A percentile compares a stretch with the other conserved stretches of the same genome.
Evolutionary conservation across 768 basidiomycete species (phyloP).

Genomic region (Suillus hirtellus): DNA sequence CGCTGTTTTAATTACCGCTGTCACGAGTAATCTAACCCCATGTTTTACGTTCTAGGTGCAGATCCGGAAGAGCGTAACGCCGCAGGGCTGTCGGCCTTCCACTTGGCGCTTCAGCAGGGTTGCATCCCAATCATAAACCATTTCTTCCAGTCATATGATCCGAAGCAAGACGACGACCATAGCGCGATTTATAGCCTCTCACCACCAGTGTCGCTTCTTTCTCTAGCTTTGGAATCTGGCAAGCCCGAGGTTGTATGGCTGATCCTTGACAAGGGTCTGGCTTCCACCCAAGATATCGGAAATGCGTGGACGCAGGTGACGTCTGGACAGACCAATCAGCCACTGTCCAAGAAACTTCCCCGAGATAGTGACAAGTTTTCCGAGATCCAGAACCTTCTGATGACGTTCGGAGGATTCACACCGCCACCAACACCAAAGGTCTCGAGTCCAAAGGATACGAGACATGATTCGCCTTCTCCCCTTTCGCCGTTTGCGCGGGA

Average conservation of each 20-base stretch:
- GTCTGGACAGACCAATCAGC: slow-evolving; percentile 34
- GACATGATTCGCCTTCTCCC: slow-evolving; percentile 13
- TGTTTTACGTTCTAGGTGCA: slow-evolving; percentile 48
- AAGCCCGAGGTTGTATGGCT: slow-evolving; percentile 67
- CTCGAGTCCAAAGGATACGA: slow-evolving; percentile 11
- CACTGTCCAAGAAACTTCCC: slow-evolving; percentile 24
- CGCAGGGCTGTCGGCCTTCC: slow-evolving; percentile 60
- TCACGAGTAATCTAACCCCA: slow-evolving; percentile 18
- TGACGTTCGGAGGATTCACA: slow-evolving; percentile 50
- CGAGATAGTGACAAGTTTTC: slow-evolving; percentile 38
- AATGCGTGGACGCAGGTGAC: slow-evolving; percentile 52
- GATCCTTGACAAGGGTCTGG: slow-evolving; percentile 60
- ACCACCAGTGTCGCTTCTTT: slow-evolving; percentile 46
- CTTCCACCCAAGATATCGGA: slow-evolving; percentile 47
- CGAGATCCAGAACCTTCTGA: slow-evolving; percentile 55
- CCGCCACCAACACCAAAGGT: slow-evolving; percentile 40
- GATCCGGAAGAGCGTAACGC: slow-evolving; percentile 71
- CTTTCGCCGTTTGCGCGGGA: background rate
- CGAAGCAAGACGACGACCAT: slow-evolving; percentile 50
- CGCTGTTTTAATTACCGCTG: slow-evolving; percentile 24
- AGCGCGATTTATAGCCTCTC: slow-evolving; percentile 46
- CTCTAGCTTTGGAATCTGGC: slow-evolving; percentile 57
- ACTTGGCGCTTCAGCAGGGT: slow-evolving; percentile 58
- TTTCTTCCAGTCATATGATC: slow-evolving; percentile 63
- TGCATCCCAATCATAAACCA: slow-evolving; percentile 53